Percentiles rank a stretch among this genome's conserved stretches.
These are phyloP conservation scores for Debaryomyces sp. DNA, from an alignment of 1,139 yeast genomes.

Conservation along the genomic window DNA sequence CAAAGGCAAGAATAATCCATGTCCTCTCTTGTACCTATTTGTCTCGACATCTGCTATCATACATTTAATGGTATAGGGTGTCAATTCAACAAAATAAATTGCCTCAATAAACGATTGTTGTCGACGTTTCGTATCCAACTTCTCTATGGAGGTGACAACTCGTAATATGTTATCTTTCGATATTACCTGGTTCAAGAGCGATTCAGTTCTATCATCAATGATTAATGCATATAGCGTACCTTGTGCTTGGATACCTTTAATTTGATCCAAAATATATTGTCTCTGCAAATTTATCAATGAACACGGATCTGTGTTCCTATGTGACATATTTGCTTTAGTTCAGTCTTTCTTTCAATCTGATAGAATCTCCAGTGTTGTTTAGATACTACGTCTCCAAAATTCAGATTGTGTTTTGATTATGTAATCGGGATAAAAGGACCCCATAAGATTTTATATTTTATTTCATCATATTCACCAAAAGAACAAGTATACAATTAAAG, in stretches of 20 bases:
- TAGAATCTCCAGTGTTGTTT: neutral
- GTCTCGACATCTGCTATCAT: slow-evolving; percentile 45
- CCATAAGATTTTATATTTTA: neutral
- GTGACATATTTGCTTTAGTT: slow-evolving; percentile 10
- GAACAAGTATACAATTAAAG: neutral
- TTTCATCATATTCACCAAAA: neutral
- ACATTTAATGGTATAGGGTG: slow-evolving; percentile 43
- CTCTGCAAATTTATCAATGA: slow-evolving; percentile 41
- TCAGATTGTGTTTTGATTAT: slow-evolving; percentile 1
- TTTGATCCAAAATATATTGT: slow-evolving; percentile 36
- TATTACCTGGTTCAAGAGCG: slow-evolving; percentile 36
- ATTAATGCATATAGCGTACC: slow-evolving; percentile 43
- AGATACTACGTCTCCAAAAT: neutral
- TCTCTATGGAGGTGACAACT: slow-evolving; percentile 45
- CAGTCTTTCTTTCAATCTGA: neutral
- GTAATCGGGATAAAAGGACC: neutral
- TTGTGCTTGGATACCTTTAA: slow-evolving; percentile 35
- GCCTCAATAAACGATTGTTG: slow-evolving; percentile 44
- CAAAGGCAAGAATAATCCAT: slow-evolving; percentile 41
- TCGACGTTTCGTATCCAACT: slow-evolving; percentile 37
- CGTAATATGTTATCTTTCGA: slow-evolving; percentile 42
- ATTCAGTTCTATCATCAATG: slow-evolving; percentile 41
- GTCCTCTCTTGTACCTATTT: slow-evolving; percentile 40
- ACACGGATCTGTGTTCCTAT: slow-evolving; percentile 29
- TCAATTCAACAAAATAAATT: slow-evolving; percentile 42